Evolutionary conservation across 2,329 filamentous ascomycete genomes (phyloP), one percentile per base, ranked within the genome.

Genomic region (Beauveria caledonica): DNA sequence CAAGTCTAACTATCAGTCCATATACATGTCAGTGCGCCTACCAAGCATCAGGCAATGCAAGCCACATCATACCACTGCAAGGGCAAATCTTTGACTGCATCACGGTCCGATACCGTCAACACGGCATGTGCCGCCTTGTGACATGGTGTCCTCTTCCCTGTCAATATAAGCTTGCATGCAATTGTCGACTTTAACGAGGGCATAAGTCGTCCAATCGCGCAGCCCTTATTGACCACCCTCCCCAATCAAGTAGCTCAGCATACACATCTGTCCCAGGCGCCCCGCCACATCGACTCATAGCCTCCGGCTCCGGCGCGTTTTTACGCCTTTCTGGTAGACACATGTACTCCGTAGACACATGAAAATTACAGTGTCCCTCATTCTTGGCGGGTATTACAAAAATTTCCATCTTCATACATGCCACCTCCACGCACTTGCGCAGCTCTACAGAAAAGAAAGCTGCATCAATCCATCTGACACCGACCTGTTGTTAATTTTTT

Each of bases 201-300:
- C 11, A 33, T 33, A 9, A 15, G 52, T n/a, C 33, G 27, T 39
- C 60, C 60, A 62, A 62, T 62, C 29, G 50, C 60, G 21, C 27
- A 8, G 15, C 44, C 10, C 15, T 27, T 57, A 48, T 48, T 57
- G 54, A 57, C 54, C 42, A 57, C 44, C 53, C 27, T 36, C 53
- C 40, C 53, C 27, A 21, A 13, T 33, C 17, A 51, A 19, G n/a
- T 9, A 29, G 48, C 25, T 15, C 27, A 48, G 27, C 19, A 21
- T 15, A 27, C 53, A 56, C 40, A 36, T 40, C 29, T 39, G 44
- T 25, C 29, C 23, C 4, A 19, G 19, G 6, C 11, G 54, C 54
- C 54, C 54, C 54, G 54, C 54, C 54, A 39, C 39, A 49, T 57
- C 54, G 54, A 57, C 54, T 57, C 54, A 57, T 57, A 27, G 44